These are phyloP conservation scores for Spizellomyces punctatus DNA, from an alignment of 192 early-diverging fungal species.

Conservation along the genomic window DNA sequence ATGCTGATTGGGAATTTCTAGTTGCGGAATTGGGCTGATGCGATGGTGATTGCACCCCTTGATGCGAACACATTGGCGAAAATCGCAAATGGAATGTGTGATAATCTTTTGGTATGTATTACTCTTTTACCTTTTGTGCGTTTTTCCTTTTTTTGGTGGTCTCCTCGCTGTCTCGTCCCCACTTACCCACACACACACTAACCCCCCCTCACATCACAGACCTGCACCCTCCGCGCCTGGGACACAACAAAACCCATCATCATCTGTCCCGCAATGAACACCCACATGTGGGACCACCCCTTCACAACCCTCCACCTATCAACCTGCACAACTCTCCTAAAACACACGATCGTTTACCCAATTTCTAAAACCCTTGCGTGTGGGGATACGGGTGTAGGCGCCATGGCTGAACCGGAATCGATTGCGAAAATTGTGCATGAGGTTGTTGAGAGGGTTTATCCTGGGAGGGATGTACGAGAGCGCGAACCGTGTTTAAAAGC, in stretches of 20 bases:
- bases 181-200: background rate
- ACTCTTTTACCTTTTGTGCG: background rate
- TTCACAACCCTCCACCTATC: constrained; percentile 75
- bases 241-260: constrained; percentile 71
- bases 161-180: no score
- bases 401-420: constrained; percentile 79
- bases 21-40: constrained; percentile 94
- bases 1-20: constrained; percentile 28
- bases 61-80: constrained; percentile 95
- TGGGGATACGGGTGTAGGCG: constrained; percentile 85
- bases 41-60: constrained; percentile 85
- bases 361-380: constrained; percentile 87
- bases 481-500: no score
- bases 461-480: no score
- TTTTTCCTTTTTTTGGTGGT: background rate
- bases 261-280: constrained; percentile 96
- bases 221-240: constrained; percentile 91
- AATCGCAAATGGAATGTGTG: constrained; percentile 86
- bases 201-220: constrained; percentile 44
- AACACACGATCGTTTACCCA: constrained; percentile 72
- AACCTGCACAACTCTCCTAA: constrained; percentile 33
- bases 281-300: constrained; percentile 94
- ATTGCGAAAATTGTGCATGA: constrained; percentile 47
- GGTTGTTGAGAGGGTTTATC: background rate
- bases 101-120: constrained; percentile 78